Base-by-base conservation (phyloP, 352 stramenopile species). In the Phytophthora pluvialis region DNA sequence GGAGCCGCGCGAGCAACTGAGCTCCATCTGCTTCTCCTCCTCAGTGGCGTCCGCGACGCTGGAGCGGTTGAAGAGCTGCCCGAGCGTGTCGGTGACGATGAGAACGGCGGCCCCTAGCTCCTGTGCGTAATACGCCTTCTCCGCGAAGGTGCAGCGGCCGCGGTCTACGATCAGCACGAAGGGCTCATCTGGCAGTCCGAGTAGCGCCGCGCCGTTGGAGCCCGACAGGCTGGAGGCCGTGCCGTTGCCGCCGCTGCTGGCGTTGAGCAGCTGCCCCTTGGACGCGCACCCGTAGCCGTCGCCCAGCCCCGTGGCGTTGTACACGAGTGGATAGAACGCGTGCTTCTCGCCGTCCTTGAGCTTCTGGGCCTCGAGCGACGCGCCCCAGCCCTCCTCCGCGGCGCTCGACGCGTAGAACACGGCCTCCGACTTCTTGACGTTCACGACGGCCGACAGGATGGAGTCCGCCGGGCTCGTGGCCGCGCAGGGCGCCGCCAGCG, bases 141-240 rank as follows among this genome's bases (percentile, higher is more conserved):
- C 74, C 3, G 75, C 71, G 63, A 91, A 97, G 6, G 84, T 78
- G 74, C 89, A 95, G 35, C 51, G 46, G 0, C 87, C 87, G 49
- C 89, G 84, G 59, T 93, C 76, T 25, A 95, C 81, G 15, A 95
- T 50, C 47, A 95, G 59, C 44, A 89, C 76, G 54, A 93, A 93
- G 3, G 78, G 69, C 18, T 70, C 36, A 43, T 62, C 28, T 2
- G 73, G 72, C 3, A 77, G 47, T 29, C 63, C 71, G 11, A 78
- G 58, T 9, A 67, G 29, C 15, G 36, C n/a, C 3, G 36, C 33
- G 13, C 42, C 60, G 36, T 7, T 42, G 29, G 59, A 55, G 18
- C 48, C 33, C 13, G 52, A 61, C 12, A 57, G 8, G 39, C 56
- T 67, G 12, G 58, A 55, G 40, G 48, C 43, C 2, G 59, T 64